Evolutionary conservation across 164 flowering plant species (phyloP).

Genomic region (Vitis rupestris): DNA sequence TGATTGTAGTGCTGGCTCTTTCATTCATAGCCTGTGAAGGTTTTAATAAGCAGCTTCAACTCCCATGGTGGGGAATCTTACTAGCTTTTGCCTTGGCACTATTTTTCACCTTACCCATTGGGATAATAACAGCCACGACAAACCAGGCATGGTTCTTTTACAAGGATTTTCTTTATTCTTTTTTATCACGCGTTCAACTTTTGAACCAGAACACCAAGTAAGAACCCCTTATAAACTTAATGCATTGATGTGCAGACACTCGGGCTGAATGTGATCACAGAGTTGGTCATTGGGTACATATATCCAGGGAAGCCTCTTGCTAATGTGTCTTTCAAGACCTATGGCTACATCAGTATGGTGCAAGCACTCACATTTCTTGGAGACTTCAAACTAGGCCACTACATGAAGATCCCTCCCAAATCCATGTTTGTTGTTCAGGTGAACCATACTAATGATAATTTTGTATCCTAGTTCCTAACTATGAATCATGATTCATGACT

Average conservation of each 20-base stretch:
- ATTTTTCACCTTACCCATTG: no score
- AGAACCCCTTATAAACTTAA: background rate
- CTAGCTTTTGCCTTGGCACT: conserved; percentile 1
- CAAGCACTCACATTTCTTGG: no score
- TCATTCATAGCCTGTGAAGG: conserved; percentile 2
- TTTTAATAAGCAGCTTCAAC: conserved; percentile 8
- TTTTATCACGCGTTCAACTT: conserved; percentile 2
- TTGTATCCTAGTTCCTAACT: conserved; percentile 13
- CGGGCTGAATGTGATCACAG: no score
- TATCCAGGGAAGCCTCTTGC: no score
- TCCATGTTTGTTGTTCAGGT: no score
- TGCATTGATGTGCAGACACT: no score
- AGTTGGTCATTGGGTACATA: no score
- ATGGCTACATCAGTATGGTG: no score
- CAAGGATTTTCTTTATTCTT: background rate
- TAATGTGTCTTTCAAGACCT: no score
- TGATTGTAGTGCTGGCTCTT: conserved; percentile 3
- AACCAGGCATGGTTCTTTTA: background rate
- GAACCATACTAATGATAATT: background rate
- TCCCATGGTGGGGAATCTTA: conserved; percentile 18
- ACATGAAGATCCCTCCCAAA: no score
- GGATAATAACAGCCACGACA: background rate
- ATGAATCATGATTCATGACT: conserved; percentile 10
- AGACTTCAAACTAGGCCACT: no score
- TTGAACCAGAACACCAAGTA: conserved; percentile 11